A percentile compares a stretch with the other conserved stretches of the same genome.
phyloP scores from a whole-genome alignment of 441 rosid species.

The Raphanus hybrid region DNA sequence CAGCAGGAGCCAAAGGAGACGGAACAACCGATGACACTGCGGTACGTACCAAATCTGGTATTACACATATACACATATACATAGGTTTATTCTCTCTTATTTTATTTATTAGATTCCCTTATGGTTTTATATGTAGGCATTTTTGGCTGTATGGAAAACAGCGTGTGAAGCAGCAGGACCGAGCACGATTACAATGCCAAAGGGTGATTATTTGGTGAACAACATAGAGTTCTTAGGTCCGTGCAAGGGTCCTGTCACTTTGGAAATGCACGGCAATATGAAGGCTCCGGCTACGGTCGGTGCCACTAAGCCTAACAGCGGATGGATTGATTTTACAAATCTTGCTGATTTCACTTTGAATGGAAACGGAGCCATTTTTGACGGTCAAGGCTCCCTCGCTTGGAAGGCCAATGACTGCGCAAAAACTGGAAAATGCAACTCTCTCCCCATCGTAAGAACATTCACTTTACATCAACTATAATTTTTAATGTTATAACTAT shows the following conservation, averaged over 20 bases:
- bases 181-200: slow-evolving; percentile 37
- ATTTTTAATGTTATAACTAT: neutral
- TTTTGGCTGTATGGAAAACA: slow-evolving; percentile 35
- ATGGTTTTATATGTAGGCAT: slow-evolving; percentile 30
- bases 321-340: slow-evolving; percentile 48
- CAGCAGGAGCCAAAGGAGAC: slow-evolving; percentile 14
- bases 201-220: slow-evolving; percentile 43
- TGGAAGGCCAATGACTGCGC: slow-evolving; percentile 42
- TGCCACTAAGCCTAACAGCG: slow-evolving; percentile 11
- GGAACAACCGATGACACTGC: slow-evolving; percentile 19
- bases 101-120: neutral
- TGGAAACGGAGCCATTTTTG: slow-evolving; percentile 40
- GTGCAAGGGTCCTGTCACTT: slow-evolving; percentile 39
- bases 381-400: slow-evolving; percentile 43
- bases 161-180: slow-evolving; percentile 33
- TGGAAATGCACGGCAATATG: slow-evolving; percentile 44
- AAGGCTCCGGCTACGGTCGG: slow-evolving; percentile 33
- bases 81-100: neutral
- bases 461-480: neutral
- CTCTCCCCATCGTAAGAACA: slow-evolving; percentile 44
- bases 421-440: slow-evolving; percentile 34
- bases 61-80: neutral
- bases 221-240: slow-evolving; percentile 33
- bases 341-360: slow-evolving; percentile 32
- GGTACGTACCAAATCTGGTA: slow-evolving; percentile 2